A percentile compares a stretch with the other conserved stretches of the same genome.
Conservation (phyloP, 2,329 filamentous ascomycete species). For the Ceratocystis albifundus region DNA sequence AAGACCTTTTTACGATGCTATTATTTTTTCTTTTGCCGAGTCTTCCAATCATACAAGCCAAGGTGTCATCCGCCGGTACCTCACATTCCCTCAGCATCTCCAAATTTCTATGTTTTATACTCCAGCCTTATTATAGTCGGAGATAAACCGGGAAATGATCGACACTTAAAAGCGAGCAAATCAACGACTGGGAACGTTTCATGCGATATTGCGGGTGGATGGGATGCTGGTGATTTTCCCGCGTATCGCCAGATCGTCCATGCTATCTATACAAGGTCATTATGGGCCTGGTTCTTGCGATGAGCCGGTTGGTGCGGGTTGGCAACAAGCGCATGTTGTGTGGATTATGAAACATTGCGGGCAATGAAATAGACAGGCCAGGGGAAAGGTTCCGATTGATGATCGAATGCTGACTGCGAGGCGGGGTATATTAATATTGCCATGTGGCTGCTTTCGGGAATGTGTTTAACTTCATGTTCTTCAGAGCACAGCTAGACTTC, state of each 20-base stretch:
- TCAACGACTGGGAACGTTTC: not conserved
- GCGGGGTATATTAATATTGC: not conserved
- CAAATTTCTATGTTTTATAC: not conserved
- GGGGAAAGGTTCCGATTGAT: not conserved
- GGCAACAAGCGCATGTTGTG: not conserved
- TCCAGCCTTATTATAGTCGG: not conserved
- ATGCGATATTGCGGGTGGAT: not conserved
- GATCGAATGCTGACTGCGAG: not conserved
- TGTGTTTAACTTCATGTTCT: not conserved
- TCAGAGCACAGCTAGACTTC: not conserved
- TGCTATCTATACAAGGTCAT: not conserved
- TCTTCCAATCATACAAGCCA: not conserved
- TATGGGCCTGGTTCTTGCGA: not conserved
- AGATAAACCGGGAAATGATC: not conserved
- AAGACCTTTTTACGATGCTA: not conserved
- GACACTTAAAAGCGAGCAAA: conserved; percentile 5
- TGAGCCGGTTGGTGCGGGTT: conserved; percentile 9
- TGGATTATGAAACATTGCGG: not conserved
- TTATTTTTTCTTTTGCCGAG: not conserved
- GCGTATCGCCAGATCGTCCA: not conserved
- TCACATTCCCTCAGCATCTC: not conserved
- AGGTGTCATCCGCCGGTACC: conserved; percentile 7
- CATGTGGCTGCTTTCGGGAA: not conserved
- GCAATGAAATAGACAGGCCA: not conserved
- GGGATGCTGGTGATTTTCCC: not conserved